Conservation (phyloP, 257 asterid genomes). For the Marsdenia floribunda region DNA sequence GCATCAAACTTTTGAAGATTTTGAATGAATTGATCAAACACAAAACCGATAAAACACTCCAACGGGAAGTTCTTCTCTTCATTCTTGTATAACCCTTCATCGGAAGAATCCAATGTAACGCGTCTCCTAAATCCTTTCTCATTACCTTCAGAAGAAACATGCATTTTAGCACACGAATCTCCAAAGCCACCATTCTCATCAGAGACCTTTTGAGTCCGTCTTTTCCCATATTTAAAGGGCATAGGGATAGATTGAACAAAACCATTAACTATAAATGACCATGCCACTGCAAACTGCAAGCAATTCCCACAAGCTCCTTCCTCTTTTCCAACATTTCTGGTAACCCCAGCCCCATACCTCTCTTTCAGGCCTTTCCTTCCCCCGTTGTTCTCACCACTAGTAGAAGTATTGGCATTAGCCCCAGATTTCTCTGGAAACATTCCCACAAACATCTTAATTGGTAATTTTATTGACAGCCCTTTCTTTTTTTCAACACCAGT, state of each 20-base stretch:
- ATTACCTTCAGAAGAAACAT: conserved; percentile 25
- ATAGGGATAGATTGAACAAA: conserved; percentile 68
- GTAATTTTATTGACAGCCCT: conserved; percentile 35
- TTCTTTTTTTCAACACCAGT: conserved; percentile 42
- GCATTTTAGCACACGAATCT: conserved; percentile 24
- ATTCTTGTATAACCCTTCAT: conserved; percentile 27
- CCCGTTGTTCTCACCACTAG: conserved; percentile 24
- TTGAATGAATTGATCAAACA: conserved; percentile 63
- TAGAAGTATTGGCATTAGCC: conserved; percentile 25
- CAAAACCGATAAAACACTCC: conserved; percentile 61
- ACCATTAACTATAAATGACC: conserved; percentile 58
- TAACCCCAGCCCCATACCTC: conserved; percentile 33
- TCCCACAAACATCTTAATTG: conserved; percentile 53
- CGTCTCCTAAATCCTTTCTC: conserved; percentile 27
- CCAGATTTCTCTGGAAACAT: conserved; percentile 46
- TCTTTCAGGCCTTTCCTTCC: conserved; percentile 54
- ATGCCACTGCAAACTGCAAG: conserved; percentile 58
- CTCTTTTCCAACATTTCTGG: conserved; percentile 34
- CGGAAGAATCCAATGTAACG: conserved; percentile 12
- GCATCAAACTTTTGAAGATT: conserved; percentile 58
- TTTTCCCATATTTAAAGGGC: conserved; percentile 56
- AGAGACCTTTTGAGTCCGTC: conserved; percentile 37
- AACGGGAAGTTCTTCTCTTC: conserved; percentile 56
- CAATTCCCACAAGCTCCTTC: conserved; percentile 46
- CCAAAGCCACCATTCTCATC: conserved; percentile 24